Conservation (phyloP, 345 rosid species). For the Euphorbia pulcherrima region DNA sequence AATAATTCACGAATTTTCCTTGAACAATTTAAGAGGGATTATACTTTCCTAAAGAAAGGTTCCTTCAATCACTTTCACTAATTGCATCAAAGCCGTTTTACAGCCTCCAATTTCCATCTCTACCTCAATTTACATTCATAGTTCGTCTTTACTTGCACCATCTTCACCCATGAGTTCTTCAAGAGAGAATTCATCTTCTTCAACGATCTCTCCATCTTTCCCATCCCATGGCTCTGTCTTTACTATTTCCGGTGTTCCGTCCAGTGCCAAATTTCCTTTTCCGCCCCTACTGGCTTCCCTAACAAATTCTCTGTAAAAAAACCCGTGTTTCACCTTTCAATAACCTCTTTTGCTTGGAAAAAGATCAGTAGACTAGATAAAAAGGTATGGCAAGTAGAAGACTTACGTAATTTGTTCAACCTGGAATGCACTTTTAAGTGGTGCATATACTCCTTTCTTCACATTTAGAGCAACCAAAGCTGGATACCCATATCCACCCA, state of each 20-base stretch:
- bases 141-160: slow-evolving; percentile 48
- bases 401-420: slow-evolving; percentile 77
- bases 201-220: slow-evolving; percentile 71
- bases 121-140: slow-evolving; percentile 29
- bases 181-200: slow-evolving; percentile 91
- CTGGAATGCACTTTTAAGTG: slow-evolving; percentile 92
- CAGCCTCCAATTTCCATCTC: background rate
- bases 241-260: slow-evolving; percentile 46
- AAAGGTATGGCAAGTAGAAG: background rate
- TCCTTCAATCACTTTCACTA: background rate
- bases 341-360: slow-evolving; percentile 9
- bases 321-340: background rate
- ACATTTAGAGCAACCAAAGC: slow-evolving; percentile 91
- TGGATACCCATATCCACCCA: slow-evolving; percentile 97
- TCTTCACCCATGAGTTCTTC: slow-evolving; percentile 87
- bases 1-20: too few species aligned
- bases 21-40: too few species aligned
- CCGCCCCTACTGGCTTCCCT: slow-evolving; percentile 88
- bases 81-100: slow-evolving; percentile 22
- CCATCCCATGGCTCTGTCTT: slow-evolving; percentile 90
- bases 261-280: slow-evolving; percentile 79
- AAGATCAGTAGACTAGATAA: background rate
- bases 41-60: background rate
- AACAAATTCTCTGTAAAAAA: slow-evolving; percentile 72
- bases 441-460: slow-evolving; percentile 93